Conservation (phyloP, 1,139 yeast genomes). For the Saccharomyces hybrid region DNA sequence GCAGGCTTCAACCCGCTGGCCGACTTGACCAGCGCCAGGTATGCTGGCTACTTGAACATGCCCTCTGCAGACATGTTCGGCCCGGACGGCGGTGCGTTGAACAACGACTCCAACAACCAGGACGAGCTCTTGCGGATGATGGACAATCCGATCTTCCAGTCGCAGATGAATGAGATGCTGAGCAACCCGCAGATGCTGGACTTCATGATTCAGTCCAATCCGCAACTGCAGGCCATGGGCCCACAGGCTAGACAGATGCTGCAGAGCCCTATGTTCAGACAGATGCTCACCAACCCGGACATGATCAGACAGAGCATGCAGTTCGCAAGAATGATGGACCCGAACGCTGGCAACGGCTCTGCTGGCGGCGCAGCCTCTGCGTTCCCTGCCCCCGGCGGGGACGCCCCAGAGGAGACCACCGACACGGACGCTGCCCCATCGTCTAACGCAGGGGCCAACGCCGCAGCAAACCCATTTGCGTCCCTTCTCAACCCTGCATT, state of each 20-base stretch:
- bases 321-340: constrained; percentile 46
- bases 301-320: constrained; percentile 77
- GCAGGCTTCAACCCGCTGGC: constrained; percentile 88
- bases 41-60: constrained; percentile 79
- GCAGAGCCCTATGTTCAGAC: constrained; percentile 77
- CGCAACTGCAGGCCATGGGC: constrained; percentile 79
- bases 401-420: constrained; percentile 11
- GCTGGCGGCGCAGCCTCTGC: constrained; percentile 16
- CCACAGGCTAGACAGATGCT: constrained; percentile 83
- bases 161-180: constrained; percentile 71
- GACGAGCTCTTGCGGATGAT: constrained; percentile 68
- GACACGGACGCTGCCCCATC: constrained; percentile 11
- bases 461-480: constrained; percentile 48
- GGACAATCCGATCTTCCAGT: constrained; percentile 74
- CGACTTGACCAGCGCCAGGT: constrained; percentile 89
- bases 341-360: constrained; percentile 27
- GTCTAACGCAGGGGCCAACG: constrained; percentile 11
- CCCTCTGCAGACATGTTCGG: constrained; percentile 90
- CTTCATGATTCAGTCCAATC: constrained; percentile 71
- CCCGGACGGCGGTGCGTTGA: constrained; percentile 82
- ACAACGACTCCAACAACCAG: constrained; percentile 53
- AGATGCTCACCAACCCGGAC: constrained; percentile 80
- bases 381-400: constrained; percentile 35
- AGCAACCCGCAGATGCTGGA: constrained; percentile 80
- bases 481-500: constrained; percentile 38